A percentile compares a stretch with the other conserved stretches of the same genome.
Conservation (phyloP, 2,329 filamentous ascomycete genomes). For the Lasiodiplodia citricola region DNA sequence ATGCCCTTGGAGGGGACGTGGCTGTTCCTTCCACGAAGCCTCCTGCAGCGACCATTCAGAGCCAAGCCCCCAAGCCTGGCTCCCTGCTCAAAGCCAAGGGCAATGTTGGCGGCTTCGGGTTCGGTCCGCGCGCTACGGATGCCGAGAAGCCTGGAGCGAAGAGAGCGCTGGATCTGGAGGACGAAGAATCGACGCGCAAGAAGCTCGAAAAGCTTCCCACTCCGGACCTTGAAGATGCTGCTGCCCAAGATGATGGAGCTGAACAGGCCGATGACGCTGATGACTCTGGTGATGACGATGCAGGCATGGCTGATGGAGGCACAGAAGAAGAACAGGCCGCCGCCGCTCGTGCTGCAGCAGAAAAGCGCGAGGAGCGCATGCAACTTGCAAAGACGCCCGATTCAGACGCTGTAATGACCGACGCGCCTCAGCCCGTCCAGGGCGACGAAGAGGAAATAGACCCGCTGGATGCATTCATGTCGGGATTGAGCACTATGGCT, state of each 20-base stretch:
- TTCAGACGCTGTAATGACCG: constrained; percentile 53
- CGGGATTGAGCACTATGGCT: constrained; percentile 61
- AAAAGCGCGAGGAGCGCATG: constrained; percentile 74
- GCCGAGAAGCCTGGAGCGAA: constrained; percentile 70
- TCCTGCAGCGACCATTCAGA: neutral
- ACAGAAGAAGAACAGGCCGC: constrained; percentile 89
- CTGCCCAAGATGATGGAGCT: constrained; percentile 58
- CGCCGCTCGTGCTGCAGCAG: constrained; percentile 78
- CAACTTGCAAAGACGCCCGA: constrained; percentile 30
- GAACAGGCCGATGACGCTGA: constrained; percentile 50
- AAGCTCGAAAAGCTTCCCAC: constrained; percentile 91
- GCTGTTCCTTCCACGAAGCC: constrained; percentile 32
- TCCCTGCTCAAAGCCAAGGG: constrained; percentile 66
- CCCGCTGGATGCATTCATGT: constrained; percentile 97
- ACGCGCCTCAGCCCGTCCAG: constrained; percentile 39
- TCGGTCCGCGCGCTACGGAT: constrained; percentile 72
- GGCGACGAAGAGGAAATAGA: constrained; percentile 75
- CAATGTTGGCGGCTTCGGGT: constrained; percentile 84
- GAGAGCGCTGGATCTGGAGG: constrained; percentile 81
- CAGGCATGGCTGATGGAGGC: constrained; percentile 75
- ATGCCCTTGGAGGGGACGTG: constrained; percentile 63
- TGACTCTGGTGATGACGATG: constrained; percentile 75
- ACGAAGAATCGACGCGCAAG: constrained; percentile 83
- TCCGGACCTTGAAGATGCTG: constrained; percentile 43
- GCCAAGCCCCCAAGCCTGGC: neutral